Conservation (phyloP, 495 filamentous ascomycete species). For the Trichoderma virens region DNA sequence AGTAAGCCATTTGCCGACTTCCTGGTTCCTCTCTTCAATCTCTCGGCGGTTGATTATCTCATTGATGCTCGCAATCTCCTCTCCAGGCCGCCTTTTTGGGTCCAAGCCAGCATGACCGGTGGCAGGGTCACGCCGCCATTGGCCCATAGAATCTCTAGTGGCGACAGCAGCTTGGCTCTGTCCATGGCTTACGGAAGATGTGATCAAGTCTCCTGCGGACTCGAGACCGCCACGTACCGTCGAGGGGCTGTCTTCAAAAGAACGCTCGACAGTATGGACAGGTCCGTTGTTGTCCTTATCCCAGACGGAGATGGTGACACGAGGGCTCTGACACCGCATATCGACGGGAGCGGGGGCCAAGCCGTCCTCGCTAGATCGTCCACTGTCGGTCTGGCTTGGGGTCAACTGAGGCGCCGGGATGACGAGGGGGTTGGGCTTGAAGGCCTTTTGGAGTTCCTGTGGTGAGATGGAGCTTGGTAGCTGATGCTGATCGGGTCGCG, state of each 20-base stretch:
- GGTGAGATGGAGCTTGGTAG: slow-evolving; percentile 14
- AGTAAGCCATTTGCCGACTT: slow-evolving; percentile 35
- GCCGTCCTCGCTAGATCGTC: slow-evolving; percentile 40
- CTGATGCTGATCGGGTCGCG: neutral
- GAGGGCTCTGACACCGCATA: slow-evolving; percentile 38
- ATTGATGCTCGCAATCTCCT: slow-evolving; percentile 33
- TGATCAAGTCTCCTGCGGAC: slow-evolving; percentile 12
- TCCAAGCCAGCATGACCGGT: slow-evolving; percentile 36
- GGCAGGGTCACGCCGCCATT: slow-evolving; percentile 28
- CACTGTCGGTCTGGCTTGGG: slow-evolving; percentile 39
- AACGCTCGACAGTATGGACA: slow-evolving; percentile 22
- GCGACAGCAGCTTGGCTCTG: slow-evolving; percentile 5
- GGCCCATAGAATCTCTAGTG: slow-evolving; percentile 28
- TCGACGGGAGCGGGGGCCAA: slow-evolving; percentile 26
- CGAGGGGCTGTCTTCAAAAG: slow-evolving; percentile 16
- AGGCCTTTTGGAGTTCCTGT: slow-evolving; percentile 18
- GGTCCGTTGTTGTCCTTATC: slow-evolving; percentile 25
- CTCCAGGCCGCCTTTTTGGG: slow-evolving; percentile 29
- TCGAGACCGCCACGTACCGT: slow-evolving; percentile 9
- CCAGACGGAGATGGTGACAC: slow-evolving; percentile 44
- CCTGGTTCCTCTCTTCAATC: slow-evolving; percentile 29
- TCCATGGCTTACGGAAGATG: slow-evolving; percentile 3
- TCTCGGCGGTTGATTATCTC: slow-evolving; percentile 28
- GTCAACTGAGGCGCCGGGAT: slow-evolving; percentile 34
- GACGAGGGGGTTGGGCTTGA: slow-evolving; percentile 20